phyloP scores from a whole-genome alignment of 192 early-diverging fungal species.

The Obelidium mucronatum region DNA sequence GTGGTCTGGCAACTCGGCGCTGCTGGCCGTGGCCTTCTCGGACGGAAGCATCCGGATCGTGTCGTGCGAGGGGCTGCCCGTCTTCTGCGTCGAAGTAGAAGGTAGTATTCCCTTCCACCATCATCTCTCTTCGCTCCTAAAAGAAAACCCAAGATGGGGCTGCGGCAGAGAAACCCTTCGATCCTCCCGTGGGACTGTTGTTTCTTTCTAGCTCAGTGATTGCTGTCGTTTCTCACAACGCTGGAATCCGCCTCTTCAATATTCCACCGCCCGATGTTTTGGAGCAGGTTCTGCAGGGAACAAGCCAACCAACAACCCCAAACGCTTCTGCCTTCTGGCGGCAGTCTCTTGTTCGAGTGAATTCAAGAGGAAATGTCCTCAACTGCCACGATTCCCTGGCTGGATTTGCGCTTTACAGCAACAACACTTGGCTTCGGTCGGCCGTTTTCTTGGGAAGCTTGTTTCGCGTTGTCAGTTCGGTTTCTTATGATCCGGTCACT shows the following conservation, averaged over 20 bases:
- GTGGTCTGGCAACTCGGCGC: slow-evolving; percentile 37
- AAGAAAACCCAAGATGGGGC: no score
- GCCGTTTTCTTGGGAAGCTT: background rate
- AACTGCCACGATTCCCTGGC: background rate
- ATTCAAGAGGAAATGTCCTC: background rate
- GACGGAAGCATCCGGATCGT: slow-evolving; percentile 39
- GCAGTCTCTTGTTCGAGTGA: background rate
- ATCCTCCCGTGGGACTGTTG: no score
- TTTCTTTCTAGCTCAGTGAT: no score
- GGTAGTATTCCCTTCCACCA: no score
- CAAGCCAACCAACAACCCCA: background rate
- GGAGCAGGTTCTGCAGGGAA: background rate
- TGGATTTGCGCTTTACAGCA: no score
- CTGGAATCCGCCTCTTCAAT: background rate
- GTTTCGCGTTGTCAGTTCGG: background rate
- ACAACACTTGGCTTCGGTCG: background rate
- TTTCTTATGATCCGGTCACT: background rate
- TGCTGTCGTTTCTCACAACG: background rate
- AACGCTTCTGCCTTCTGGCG: background rate
- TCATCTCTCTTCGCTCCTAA: no score
- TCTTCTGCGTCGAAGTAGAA: no score
- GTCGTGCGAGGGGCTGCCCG: background rate
- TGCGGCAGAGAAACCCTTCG: no score
- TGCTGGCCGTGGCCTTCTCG: slow-evolving; percentile 38
- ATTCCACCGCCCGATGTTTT: background rate